phyloP scores from a whole-genome alignment of 257 asterid species.

The Ocimum tenuiflorum region DNA sequence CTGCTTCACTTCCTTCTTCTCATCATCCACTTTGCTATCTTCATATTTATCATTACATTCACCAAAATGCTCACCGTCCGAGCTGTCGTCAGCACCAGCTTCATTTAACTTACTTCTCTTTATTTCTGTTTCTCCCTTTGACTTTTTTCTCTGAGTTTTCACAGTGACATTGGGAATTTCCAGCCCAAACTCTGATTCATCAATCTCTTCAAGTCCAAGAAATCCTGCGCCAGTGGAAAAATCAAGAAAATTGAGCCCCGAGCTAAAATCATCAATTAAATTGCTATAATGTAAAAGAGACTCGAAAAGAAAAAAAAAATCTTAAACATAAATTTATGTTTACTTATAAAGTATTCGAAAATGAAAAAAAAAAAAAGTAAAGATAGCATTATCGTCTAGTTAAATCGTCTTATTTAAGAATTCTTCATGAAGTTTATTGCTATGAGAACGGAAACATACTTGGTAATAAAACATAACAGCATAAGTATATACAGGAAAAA shows the following conservation, averaged over 20 bases:
- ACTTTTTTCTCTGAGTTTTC: constrained; percentile 22
- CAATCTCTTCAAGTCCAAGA: constrained; percentile 83
- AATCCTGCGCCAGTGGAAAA: constrained; percentile 49
- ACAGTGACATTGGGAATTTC: constrained; percentile 37
- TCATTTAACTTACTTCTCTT: constrained; percentile 36
- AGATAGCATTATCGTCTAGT: neutral
- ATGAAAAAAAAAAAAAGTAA: constrained; percentile 8
- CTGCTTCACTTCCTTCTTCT: constrained; percentile 30
- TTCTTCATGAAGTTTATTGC: neutral
- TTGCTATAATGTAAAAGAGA: neutral
- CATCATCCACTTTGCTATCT: constrained; percentile 25
- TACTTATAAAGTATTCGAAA: neutral
- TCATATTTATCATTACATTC: constrained; percentile 26
- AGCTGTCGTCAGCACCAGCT: constrained; percentile 24
- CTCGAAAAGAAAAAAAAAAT: neutral
- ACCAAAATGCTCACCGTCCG: constrained; percentile 27
- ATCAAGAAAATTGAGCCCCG: neutral
- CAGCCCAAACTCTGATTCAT: constrained; percentile 61
- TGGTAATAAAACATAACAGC: neutral
- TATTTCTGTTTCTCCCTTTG: constrained; percentile 26
- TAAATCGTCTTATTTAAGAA: neutral
- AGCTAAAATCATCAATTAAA: neutral
- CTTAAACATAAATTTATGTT: neutral
- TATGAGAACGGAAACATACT: neutral
- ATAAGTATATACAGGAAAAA: neutral